Percentiles rank a stretch among this genome's conserved stretches.
phyloP scores from a whole-genome alignment of 306 rosid species.

The Hylodesmum podocarpum region DNA sequence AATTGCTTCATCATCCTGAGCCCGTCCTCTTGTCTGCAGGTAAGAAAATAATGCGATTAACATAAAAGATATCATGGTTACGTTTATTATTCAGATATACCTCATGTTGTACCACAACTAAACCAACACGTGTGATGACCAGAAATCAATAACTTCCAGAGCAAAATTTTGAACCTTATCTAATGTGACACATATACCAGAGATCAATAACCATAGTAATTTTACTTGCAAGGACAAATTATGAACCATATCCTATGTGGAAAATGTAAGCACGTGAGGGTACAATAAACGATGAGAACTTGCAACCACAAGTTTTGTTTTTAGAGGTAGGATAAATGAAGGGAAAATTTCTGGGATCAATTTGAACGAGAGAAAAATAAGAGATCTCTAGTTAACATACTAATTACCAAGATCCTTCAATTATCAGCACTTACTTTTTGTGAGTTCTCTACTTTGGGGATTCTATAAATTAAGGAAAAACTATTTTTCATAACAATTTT shows the following conservation, averaged over 20 bases:
- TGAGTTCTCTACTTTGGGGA: neutral
- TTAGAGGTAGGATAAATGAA: neutral
- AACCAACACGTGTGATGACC: neutral
- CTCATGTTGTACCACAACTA: neutral
- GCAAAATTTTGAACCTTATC: neutral
- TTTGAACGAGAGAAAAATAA: neutral
- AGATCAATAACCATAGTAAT: neutral
- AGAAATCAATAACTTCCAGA: neutral
- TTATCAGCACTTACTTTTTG: neutral
- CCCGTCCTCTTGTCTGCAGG: constrained; percentile 87
- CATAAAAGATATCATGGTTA: neutral
- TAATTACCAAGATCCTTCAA: neutral
- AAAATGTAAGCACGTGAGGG: neutral
- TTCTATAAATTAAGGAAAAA: too few species aligned
- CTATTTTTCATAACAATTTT: too few species aligned
- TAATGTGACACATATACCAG: too few species aligned
- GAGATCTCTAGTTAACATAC: neutral
- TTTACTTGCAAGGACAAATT: neutral
- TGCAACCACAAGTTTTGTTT: neutral
- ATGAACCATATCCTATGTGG: neutral
- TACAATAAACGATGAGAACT: neutral
- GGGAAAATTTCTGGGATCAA: neutral
- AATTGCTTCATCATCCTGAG: constrained; percentile 88
- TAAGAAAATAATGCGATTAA: neutral
- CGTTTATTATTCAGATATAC: neutral